Evolutionary conservation across 2,329 filamentous ascomycete genomes (phyloP), one percentile per base, ranked within the genome.

Genomic region (Fusarium denticulatum): DNA sequence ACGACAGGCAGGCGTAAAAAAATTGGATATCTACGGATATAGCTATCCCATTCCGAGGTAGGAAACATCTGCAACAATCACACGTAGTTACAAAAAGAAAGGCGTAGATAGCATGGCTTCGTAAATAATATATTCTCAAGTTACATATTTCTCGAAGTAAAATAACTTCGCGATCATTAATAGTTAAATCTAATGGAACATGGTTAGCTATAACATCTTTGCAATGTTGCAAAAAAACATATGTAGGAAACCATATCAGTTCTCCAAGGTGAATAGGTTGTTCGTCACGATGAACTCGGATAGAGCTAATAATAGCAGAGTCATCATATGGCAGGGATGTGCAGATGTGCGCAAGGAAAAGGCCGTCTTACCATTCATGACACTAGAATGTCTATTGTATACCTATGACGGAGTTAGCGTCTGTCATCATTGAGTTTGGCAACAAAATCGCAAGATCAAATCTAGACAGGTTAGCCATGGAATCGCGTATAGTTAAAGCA

Each of bases 211-310:
- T 56, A n/a, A 36, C 6, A 34, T 58, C 45, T 58, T 40, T 7
- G 22, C n/a, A 57, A n/a, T 9, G 13, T n/a, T 60, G 42, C 37
- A 56, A 15, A 26, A 67, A n/a, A 59, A 30, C 11, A 22, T 26
- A 24, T 40, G 10, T 60, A 61, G 50, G 63, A 69, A 71, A 74
- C 74, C 74, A 79, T 72, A 80, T 89, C 88, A 89, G 87, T 89
- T 89, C 88, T 89, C 88, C 88, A 89, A 89, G 87, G 87, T 89
- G 88, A 88, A 86, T 81, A 78, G 79, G 76, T 81, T 80, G 80
- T 86, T 89, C 87, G 80, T 88, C 87, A 89, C 79, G 83, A 83
- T 85, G 82, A 86, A 87, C 83, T 89, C 87, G 84, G 67, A 74
- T 68, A 74, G 79, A 85, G 83, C 85, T 83, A 81, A 65, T 84